Base-by-base conservation (phyloP, 2,329 filamentous ascomycete species). In the Tolypocladium inflatum region DNA sequence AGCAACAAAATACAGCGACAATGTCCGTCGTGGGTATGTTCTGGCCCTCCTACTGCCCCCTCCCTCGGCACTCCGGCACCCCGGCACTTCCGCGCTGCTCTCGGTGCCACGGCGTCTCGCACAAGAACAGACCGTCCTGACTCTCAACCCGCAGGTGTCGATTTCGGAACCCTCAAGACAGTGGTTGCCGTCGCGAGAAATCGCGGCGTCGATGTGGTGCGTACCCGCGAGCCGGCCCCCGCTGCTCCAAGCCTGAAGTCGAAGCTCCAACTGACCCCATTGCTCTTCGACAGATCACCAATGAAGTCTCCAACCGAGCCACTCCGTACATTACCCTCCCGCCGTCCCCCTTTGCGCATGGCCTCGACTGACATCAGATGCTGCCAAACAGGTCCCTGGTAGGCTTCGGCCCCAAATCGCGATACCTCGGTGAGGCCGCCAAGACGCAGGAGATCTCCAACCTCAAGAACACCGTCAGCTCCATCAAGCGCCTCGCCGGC, bases 361-460 rank as follows among this genome's bases (percentile, higher is more conserved):
- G 1, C 9, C 19, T 33, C 19, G 35, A 35, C 45, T 52, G 45
- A 52, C 48, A 26, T 13, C 15, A 3, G 26, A 3, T 35, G 30
- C 10, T 9, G 50, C 9, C 11, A 5, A 21, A 39, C 39, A 95
- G 92, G 62, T 91, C 94, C 62, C 82, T 99, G 65, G 94, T 99
- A 69, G 92, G 91, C 70, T 99, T 99, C 76, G 91, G 91, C 60
- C 88, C 91, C 73, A 96, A 96, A 80, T 87, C 84, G 75, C 89
- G 94, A 80, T 96, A 95, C 74, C 84, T 99, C 64, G 94, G 94
- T 65, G 94, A 99, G 80, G 77, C 90, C 59, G 94, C 94, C 66
- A 97, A 97, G 85, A 97, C 93, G 66, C 93, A 97, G 79, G 94
- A 99, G 79, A 95, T 96, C 73, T 96, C 93, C 71, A 99, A 99